Evolutionary conservation across 495 filamentous ascomycete species (phyloP), one percentile per base, ranked within the genome.

Genomic region (Amorphotheca resinae): DNA sequence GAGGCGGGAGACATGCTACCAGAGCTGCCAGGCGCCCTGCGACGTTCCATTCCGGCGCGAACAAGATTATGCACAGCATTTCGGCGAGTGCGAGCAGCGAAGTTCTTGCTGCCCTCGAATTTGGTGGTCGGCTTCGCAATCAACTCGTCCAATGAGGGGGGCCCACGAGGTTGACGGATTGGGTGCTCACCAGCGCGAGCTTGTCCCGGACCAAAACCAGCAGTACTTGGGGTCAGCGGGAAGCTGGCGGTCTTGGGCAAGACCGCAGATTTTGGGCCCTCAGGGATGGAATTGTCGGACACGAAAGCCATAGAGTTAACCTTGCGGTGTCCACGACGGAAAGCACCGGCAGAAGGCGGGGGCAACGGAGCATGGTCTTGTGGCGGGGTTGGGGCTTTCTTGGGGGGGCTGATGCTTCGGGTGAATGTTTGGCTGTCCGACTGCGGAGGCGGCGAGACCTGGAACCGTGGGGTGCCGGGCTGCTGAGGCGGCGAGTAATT

Each of bases 41-140:
- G 84, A 42, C 91, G 82, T 59, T 91, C 86, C 46, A 87, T 74
- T 14, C 89, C 87, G 44, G 88, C 88, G 50, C 85, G 84, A 38
- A 95, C 83, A 36, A 98, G 71, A 54, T 84, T 94, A 65, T 82
- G 80, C 33, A 98, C 77, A 12, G 93, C 93, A 52, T 81, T 83
- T 48, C 89, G 87, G 37, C 91, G 87, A 54, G 91, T 87, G 49
- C 89, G 89, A 23, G 86, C 80, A 15, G 84, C 80, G 62, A 99
- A 99, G 65, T 99, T 99, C 73, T 95, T 93, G 76, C 89, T 95
- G 26, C 93, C 91, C 55, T 95, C 89, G 49, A 91, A 79, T 64
- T 87, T 94, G 34, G 85, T 79, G 3, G 91, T 99, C 4, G 91
- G 91, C 62, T 87, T 88, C 20, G 80, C 76, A 46, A 80, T 72